phyloP scores from a whole-genome alignment of 2,329 filamentous ascomycete species.

The Pseudopyricularia javanii region DNA sequence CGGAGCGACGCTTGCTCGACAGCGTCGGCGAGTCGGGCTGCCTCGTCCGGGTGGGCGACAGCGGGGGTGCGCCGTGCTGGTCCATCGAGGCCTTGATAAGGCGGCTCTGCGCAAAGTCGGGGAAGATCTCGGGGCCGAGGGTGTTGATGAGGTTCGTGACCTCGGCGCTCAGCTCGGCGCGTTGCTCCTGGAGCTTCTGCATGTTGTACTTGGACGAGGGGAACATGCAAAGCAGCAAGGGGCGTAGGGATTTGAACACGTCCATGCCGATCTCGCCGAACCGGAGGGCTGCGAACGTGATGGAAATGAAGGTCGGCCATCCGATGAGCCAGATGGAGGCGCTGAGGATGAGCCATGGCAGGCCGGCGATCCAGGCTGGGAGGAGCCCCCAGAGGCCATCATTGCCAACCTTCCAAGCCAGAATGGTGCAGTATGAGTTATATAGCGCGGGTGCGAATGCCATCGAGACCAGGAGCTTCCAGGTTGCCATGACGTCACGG shows the following conservation, averaged over 20 bases:
- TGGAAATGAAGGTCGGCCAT: slow-evolving; percentile 69
- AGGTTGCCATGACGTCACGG: slow-evolving; percentile 82
- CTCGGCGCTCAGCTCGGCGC: slow-evolving; percentile 63
- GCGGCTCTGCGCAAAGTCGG: slow-evolving; percentile 77
- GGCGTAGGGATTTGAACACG: slow-evolving; percentile 86
- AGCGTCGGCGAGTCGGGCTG: slow-evolving; percentile 5
- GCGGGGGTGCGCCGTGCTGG: slow-evolving; percentile 16
- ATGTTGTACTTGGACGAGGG: slow-evolving; percentile 78
- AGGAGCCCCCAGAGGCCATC: slow-evolving; percentile 77
- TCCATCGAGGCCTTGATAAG: slow-evolving; percentile 47
- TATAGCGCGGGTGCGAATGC: slow-evolving; percentile 74
- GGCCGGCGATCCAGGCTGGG: slow-evolving; percentile 50
- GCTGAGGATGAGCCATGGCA: slow-evolving; percentile 51
- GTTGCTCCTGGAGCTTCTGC: slow-evolving; percentile 59
- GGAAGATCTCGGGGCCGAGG: slow-evolving; percentile 88
- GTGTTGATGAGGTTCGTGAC: slow-evolving; percentile 92
- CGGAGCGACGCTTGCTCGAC: slow-evolving; percentile 21
- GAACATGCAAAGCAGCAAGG: slow-evolving; percentile 72
- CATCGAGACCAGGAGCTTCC: slow-evolving; percentile 84
- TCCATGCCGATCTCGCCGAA: slow-evolving; percentile 99
- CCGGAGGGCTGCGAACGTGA: slow-evolving; percentile 85
- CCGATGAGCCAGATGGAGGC: slow-evolving; percentile 53
- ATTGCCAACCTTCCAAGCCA: slow-evolving; percentile 66
- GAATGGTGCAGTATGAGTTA: slow-evolving; percentile 63
- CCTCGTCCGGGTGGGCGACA: neutral